Evolutionary conservation across 805 yeast genomes (phyloP), one percentile per base, ranked within the genome.

Genomic region (Cyberlindnera mycetangii): DNA sequence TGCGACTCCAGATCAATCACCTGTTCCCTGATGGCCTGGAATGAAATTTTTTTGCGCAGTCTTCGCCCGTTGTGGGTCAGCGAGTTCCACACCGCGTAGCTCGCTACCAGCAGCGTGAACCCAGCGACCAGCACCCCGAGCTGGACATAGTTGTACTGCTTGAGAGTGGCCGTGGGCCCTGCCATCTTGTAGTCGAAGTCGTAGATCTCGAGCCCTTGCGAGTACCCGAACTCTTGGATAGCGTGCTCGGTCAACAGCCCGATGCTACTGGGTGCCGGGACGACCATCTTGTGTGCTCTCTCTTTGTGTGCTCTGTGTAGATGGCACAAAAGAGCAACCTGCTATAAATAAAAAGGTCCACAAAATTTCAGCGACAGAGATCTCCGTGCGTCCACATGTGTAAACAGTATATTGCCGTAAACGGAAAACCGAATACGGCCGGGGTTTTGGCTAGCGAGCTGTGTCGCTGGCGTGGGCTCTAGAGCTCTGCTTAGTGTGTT

Each of bases 211-310:
- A 47, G 44, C 8, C 44, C 47, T n/a, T 25, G 31, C n/a, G 47
- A 37, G 32, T 37, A 37, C 7, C 58, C 58, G 21, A 42, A 52
- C 25, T 60, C 62, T 17, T 52, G 48, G 46, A 51, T 57, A n/a
- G 63, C 63, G 38, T 60, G 64, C 37, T 60, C 64, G 36, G 48
- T 49, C 7, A 60, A 31, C 3, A 58, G 40, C 16, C 52, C 58
- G 10, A 51, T 37, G 20, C 53, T 52, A 3, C 42, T 47, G 4
- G 62, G 57, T 9, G 56, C 37, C 8, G 64, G 64, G 21, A 59
- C 60, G 12, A 51, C 55, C 63, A 58, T 59, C 19, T 7, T 19
- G 37, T 21, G 24, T 43, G 12, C 15, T 19, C 5, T 16, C 6
- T 22, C 20, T 15, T n/a, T 18, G 34, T 15, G 34, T 15, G 20